Percentiles rank a stretch among this genome's conserved stretches.
phyloP scores from a whole-genome alignment of 225 moss, liverwort and hornwort species.

The Sphagnum tenellum region DNA sequence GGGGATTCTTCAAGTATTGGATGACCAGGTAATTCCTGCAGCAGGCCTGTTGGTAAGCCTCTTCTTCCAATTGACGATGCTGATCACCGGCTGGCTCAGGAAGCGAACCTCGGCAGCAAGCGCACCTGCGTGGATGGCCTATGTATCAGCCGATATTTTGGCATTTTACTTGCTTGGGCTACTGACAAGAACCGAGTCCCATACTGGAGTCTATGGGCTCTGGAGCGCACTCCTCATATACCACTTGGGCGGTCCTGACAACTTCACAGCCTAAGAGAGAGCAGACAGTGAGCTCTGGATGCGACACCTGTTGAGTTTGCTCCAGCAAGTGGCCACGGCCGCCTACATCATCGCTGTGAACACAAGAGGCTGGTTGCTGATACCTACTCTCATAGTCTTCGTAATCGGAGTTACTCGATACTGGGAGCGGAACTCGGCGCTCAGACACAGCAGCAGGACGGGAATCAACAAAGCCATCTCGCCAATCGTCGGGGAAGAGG shows the following conservation, averaged over 20 bases:
- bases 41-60: conserved; percentile 8
- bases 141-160: conserved; percentile 4
- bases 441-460: background rate
- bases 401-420: conserved; percentile 8
- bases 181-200: background rate
- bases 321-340: conserved; percentile 3
- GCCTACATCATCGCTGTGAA: conserved; percentile 8
- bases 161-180: conserved; percentile 6
- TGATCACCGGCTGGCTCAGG: conserved; percentile 9
- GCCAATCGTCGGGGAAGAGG: background rate
- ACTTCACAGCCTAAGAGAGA: conserved; percentile 9
- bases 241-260: conserved; percentile 13
- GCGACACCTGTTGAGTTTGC: conserved; percentile 1
- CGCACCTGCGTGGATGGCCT: conserved; percentile 13
- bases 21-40: no score
- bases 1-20: no score
- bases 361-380: conserved; percentile 1
- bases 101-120: conserved; percentile 6
- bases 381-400: conserved; percentile 9
- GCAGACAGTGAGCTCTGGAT: conserved; percentile 12
- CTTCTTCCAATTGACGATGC: conserved; percentile 5
- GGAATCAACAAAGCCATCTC: conserved; percentile 2
- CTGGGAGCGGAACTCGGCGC: conserved; percentile 7
- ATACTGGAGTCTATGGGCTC: background rate
- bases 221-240: conserved; percentile 10